Evolutionary conservation across 805 yeast genomes (phyloP), one percentile per base, ranked within the genome.

Genomic region (Spathaspora gorwiae): DNA sequence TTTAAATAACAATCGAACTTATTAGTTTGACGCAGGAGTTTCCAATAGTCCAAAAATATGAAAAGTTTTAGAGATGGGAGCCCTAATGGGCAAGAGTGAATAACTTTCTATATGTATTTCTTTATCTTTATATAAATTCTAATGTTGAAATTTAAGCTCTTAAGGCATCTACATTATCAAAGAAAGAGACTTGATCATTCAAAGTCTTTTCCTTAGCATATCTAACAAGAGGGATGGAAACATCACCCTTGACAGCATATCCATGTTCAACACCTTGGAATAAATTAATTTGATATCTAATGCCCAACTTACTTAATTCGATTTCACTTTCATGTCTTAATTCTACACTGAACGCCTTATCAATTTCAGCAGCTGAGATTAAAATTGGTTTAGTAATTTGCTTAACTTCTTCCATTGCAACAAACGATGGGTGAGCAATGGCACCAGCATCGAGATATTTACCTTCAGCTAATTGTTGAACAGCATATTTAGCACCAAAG

Each of bases 381-480:
- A 82, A 52, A 27, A 90, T 37, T 15, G 95, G 95, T 40, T 59
- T 59, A 1, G 55, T 42, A 53, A 90, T 61, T 1, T 68, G 76
- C 43, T 72, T 77, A 40, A 88, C 73, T 57, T 86, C 95, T 34
- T 80, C 90, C 31, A 75, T 73, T 10, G 73, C 48, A 12, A 87
- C 82, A 49, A 84, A 75, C 2, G 95, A 84, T 6, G 97, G 97
- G 65, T 90, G 97, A 7, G 94, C 94, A 50, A 79, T 64, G 12
- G 92, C 95, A 55, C 78, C 88, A 13, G 74, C 66, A 44, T 59
- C 61, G 8, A 60, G 55, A 11, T 45, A 43, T 13, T 66, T 67
- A 36, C 62, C 72, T 26, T 56, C 56, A 6, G 72, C 61, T 29
- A 79, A 61, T 46, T 81, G 76, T 48, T 75, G 80, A 46, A 85